These are phyloP conservation scores for Aspergillus eucalypticola DNA, from an alignment of 2,329 filamentous ascomycete genomes.

Conservation along the genomic window DNA sequence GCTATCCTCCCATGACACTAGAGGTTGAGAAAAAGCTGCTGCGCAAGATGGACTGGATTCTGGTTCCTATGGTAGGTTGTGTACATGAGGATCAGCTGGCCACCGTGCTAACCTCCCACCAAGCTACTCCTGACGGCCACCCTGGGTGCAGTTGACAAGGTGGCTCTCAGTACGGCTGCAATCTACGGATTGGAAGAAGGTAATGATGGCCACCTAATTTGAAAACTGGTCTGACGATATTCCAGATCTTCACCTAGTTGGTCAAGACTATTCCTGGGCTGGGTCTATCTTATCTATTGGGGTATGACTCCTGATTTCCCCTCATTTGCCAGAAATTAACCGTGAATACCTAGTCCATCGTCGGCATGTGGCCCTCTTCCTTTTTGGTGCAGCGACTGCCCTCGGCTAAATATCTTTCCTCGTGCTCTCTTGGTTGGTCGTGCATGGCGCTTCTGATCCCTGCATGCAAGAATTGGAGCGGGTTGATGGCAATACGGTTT, in stretches of 20 bases:
- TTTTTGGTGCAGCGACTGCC: constrained; percentile 50
- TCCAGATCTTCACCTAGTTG: constrained; percentile 49
- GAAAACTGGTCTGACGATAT: not conserved
- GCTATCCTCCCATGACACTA: constrained; percentile 24
- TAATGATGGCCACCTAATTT: not conserved
- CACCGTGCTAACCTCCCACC: not conserved
- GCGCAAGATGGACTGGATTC: constrained; percentile 56
- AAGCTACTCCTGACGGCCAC: constrained; percentile 31
- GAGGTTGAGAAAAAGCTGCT: constrained; percentile 36
- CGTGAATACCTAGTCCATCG: constrained; percentile 39
- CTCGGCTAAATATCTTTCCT: constrained; percentile 54
- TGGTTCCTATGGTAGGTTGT: constrained; percentile 58
- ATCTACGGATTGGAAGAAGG: constrained; percentile 52
- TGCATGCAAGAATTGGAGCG: constrained; percentile 50
- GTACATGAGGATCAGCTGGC: not conserved
- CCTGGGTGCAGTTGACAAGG: constrained; percentile 32
- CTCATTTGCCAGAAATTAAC: too few relatives aligned
- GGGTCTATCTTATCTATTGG: constrained; percentile 35
- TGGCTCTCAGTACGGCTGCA: constrained; percentile 43
- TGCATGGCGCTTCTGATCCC: constrained; percentile 48
- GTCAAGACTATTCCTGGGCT: constrained; percentile 55
- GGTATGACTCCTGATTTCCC: constrained; percentile 7
- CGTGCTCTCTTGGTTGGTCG: constrained; percentile 59
- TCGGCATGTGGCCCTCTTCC: constrained; percentile 47
- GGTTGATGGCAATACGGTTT: constrained; percentile 44